phyloP scores from a whole-genome alignment of 768 basidiomycete species.

The Nevesoporus exiguus region DNA sequence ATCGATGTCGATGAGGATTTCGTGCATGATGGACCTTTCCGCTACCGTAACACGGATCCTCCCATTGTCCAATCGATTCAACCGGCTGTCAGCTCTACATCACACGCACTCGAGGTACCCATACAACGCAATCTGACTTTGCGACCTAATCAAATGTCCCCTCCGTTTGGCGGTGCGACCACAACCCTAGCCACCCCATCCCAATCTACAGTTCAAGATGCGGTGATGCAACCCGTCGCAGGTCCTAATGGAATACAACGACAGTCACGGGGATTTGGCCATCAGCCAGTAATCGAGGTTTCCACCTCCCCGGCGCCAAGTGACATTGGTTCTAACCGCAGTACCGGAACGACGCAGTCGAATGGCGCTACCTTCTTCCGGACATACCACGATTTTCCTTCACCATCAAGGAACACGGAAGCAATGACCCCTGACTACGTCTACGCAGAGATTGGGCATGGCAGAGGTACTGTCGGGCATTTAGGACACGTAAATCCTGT shows the following conservation, averaged over 20 bases:
- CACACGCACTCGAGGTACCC: constrained; percentile 24
- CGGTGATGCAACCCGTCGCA: constrained; percentile 34
- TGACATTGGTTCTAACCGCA: constrained; percentile 56
- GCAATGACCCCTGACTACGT: constrained; percentile 69
- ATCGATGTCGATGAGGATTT: constrained; percentile 46
- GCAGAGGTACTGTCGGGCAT: constrained; percentile 44
- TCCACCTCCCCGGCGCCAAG: constrained; percentile 58
- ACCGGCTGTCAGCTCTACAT: constrained; percentile 8
- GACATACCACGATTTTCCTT: constrained; percentile 46
- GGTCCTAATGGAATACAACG: constrained; percentile 37
- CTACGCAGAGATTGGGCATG: constrained; percentile 76
- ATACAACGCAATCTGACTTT: constrained; percentile 29
- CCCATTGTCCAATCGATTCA: constrained; percentile 12
- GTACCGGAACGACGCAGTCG: constrained; percentile 49
- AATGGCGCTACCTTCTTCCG: constrained; percentile 62
- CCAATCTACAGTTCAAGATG: constrained; percentile 16
- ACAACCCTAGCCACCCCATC: constrained; percentile 1
- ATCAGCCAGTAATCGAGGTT: constrained; percentile 59
- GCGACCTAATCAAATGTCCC: constrained; percentile 18
- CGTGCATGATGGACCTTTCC: constrained; percentile 31
- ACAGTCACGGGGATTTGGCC: constrained; percentile 42
- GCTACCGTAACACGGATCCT: constrained; percentile 20
- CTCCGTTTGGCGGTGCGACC: constrained; percentile 7
- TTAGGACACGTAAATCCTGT: constrained; percentile 16
- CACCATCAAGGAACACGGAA: constrained; percentile 47